A percentile compares a stretch with the other conserved stretches of the same genome.
Conservation (phyloP, 805 yeast genomes). For the Barnettozyma californica region DNA sequence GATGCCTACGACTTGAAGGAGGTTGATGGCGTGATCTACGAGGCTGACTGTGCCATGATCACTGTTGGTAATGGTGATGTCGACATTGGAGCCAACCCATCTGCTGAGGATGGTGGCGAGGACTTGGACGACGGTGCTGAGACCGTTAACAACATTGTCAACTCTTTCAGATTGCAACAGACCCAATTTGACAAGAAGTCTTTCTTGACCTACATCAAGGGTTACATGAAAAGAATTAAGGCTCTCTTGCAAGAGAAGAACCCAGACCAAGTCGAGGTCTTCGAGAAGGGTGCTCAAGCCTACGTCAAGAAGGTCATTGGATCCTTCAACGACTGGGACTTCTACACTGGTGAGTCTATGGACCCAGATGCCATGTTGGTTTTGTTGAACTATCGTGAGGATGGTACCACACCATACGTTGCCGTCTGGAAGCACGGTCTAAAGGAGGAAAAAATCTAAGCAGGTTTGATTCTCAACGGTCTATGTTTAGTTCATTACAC, state of each 20-base stretch:
- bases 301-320: conserved; percentile 95
- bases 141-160: conserved; percentile 95
- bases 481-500: background rate
- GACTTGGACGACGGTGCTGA: conserved; percentile 79
- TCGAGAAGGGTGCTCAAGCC: conserved; percentile 96
- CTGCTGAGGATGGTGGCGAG: conserved; percentile 89
- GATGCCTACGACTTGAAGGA: conserved; percentile 89
- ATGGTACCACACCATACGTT: conserved; percentile 96
- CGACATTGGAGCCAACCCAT: conserved; percentile 99
- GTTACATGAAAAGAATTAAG: conserved; percentile 97
- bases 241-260: conserved; percentile 79
- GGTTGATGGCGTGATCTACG: conserved; percentile 91
- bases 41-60: conserved; percentile 94
- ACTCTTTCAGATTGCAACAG: conserved; percentile 97
- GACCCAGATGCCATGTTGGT: conserved; percentile 99
- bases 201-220: conserved; percentile 93
- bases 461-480: background rate
- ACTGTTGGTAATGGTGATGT: conserved; percentile 86
- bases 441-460: conserved; percentile 77
- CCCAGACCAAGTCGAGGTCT: conserved; percentile 83
- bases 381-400: conserved; percentile 99
- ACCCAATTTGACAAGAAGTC: conserved; percentile 98
- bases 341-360: conserved; percentile 99
- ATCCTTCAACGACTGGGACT: conserved; percentile 98
- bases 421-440: conserved; percentile 99